phyloP scores from a whole-genome alignment of 192 early-diverging fungal species.

The Backusella circina region DNA sequence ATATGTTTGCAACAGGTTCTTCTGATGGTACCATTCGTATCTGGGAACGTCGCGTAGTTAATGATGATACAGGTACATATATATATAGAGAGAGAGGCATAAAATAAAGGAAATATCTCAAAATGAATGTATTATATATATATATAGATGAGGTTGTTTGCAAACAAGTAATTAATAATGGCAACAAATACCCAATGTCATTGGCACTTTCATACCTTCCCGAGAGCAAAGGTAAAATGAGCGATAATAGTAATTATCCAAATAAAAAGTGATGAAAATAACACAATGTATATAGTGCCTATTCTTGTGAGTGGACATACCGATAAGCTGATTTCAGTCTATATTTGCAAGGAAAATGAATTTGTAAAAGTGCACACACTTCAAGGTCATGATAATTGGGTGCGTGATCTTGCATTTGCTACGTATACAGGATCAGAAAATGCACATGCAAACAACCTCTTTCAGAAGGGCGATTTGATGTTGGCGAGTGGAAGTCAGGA shows the following conservation, averaged over 20 bases:
- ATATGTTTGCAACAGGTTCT: slow-evolving; percentile 64
- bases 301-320: slow-evolving; percentile 84
- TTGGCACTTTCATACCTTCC: slow-evolving; percentile 71
- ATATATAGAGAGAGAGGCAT: too few relatives aligned
- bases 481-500: slow-evolving; percentile 90
- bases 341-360: slow-evolving; percentile 36
- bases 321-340: slow-evolving; percentile 73
- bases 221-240: slow-evolving; percentile 42
- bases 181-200: slow-evolving; percentile 62
- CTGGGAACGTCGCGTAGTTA: slow-evolving; percentile 53
- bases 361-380: slow-evolving; percentile 66
- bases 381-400: slow-evolving; percentile 93
- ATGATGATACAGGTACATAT: slow-evolving; percentile 35
- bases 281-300: slow-evolving; percentile 32
- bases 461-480: slow-evolving; percentile 75
- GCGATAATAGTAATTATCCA: not conserved
- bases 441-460: slow-evolving; percentile 40
- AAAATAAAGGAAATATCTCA: slow-evolving; percentile 23
- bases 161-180: slow-evolving; percentile 68
- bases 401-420: slow-evolving; percentile 74
- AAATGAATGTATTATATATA: slow-evolving; percentile 3
- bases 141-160: slow-evolving; percentile 44
- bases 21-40: slow-evolving; percentile 70
- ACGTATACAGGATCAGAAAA: slow-evolving; percentile 46
- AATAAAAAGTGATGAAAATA: not conserved